Percentiles rank a stretch among this genome's conserved stretches.
These are phyloP conservation scores for Backusella tuberculispora DNA, from an alignment of 192 early-diverging fungal species.

Conservation along the genomic window DNA sequence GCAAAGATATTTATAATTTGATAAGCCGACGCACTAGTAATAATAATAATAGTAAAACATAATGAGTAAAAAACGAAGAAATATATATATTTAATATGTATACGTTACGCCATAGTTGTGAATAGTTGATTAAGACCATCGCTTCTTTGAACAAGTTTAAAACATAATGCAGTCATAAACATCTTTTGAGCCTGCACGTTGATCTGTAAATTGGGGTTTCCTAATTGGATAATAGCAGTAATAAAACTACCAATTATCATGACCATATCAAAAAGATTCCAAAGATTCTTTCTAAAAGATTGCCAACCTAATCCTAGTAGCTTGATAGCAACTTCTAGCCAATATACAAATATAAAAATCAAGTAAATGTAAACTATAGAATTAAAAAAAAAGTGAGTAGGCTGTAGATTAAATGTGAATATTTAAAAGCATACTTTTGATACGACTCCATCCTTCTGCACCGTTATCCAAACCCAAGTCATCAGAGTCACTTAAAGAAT, in stretches of 20 bases:
- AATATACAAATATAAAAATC: constrained; percentile 48
- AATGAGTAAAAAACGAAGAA: not conserved
- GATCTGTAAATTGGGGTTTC: constrained; percentile 31
- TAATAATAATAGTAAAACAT: not conserved
- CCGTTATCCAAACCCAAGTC: constrained; percentile 19
- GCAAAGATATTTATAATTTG: constrained; percentile 59
- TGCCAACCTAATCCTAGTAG: constrained; percentile 54
- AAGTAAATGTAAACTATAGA: constrained; percentile 47
- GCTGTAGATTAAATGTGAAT: constrained; percentile 14
- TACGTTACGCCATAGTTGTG: constrained; percentile 59
- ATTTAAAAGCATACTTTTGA: constrained; percentile 37
- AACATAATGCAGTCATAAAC: constrained; percentile 57
- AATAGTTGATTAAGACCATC: constrained; percentile 64
- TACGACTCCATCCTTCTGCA: constrained; percentile 3
- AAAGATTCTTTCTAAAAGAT: constrained; percentile 50
- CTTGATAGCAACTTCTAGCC: constrained; percentile 52
- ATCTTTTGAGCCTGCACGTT: constrained; percentile 59
- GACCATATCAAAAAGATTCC: constrained; percentile 71
- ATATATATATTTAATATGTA: not conserved
- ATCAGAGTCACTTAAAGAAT: constrained; percentile 15
- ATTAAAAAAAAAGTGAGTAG: constrained; percentile 12
- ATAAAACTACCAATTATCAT: constrained; percentile 57
- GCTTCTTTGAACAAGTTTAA: constrained; percentile 60
- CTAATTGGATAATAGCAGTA: constrained; percentile 35
- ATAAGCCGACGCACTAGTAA: constrained; percentile 31